phyloP scores from a whole-genome alignment of 192 early-diverging fungal species.

The Coemansia sp. region DNA sequence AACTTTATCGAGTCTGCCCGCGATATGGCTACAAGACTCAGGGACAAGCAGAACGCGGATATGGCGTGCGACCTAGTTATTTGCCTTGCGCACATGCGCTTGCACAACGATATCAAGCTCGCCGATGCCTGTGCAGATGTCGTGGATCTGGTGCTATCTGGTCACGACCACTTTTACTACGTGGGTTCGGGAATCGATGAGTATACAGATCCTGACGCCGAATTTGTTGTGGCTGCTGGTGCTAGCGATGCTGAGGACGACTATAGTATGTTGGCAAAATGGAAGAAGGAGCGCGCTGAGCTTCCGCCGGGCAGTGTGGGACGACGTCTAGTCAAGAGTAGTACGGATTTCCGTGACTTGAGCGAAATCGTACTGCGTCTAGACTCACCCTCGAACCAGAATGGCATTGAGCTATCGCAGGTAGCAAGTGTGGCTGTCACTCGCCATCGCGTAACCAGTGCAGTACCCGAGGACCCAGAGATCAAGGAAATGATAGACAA shows the following conservation, averaged over 20 bases:
- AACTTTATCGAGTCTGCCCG: slow-evolving; percentile 57
- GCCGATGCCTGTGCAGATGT: slow-evolving; percentile 52
- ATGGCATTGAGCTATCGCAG: not conserved
- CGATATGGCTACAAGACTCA: slow-evolving; percentile 39
- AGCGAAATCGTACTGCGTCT: slow-evolving; percentile 52
- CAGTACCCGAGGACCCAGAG: slow-evolving; percentile 39
- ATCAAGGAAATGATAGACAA: slow-evolving; percentile 50
- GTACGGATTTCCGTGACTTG: slow-evolving; percentile 68
- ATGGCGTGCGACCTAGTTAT: slow-evolving; percentile 64
- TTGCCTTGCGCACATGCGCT: slow-evolving; percentile 72
- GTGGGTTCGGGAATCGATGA: slow-evolving; percentile 54
- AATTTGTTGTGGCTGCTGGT: not conserved
- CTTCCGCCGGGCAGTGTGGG: slow-evolving; percentile 15
- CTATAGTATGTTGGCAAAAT: slow-evolving; percentile 37
- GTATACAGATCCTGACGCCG: slow-evolving; percentile 15
- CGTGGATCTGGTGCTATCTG: slow-evolving; percentile 70
- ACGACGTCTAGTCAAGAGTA: slow-evolving; percentile 63
- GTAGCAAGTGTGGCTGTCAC: slow-evolving; percentile 35
- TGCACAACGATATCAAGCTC: slow-evolving; percentile 66
- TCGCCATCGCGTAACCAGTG: slow-evolving; percentile 48
- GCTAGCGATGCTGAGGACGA: slow-evolving; percentile 29
- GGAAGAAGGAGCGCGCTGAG: slow-evolving; percentile 38
- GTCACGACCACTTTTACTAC: slow-evolving; percentile 72
- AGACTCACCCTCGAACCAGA: not conserved
- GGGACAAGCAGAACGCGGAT: slow-evolving; percentile 15